phyloP scores from a whole-genome alignment of 768 basidiomycete genomes.

The Trametes coccinea region DNA sequence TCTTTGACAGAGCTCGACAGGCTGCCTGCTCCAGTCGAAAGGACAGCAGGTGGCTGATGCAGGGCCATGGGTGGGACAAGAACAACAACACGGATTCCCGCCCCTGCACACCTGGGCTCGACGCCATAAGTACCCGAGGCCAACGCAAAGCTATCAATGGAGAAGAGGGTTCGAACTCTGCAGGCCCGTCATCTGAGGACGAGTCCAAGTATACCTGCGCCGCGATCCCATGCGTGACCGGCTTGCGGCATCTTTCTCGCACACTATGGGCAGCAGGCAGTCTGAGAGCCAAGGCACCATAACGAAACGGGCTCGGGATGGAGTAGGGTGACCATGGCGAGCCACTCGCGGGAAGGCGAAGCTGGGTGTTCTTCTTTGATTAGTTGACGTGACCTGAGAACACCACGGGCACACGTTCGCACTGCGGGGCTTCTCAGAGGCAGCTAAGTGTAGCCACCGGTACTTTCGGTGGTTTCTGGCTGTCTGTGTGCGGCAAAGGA shows the following conservation, averaged over 20 bases:
- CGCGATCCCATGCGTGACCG: neutral
- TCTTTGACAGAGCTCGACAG: neutral
- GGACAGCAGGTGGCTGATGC: neutral
- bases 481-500: too few relatives aligned
- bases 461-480: too few relatives aligned
- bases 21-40: neutral
- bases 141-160: neutral
- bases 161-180: neutral
- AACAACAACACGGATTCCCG: neutral
- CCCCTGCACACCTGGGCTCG: neutral
- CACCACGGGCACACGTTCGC: too few relatives aligned
- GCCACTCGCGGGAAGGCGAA: too few relatives aligned
- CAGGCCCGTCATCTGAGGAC: slow-evolving; percentile 1
- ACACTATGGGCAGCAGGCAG: neutral
- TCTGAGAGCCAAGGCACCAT: neutral
- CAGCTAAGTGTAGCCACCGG: too few relatives aligned
- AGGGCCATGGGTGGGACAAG: neutral
- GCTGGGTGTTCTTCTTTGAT: too few relatives aligned
- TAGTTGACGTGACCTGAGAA: too few relatives aligned
- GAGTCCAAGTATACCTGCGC: neutral
- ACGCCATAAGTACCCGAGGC: neutral
- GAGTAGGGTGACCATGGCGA: too few relatives aligned
- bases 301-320: neutral
- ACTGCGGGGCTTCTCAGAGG: too few relatives aligned
- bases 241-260: neutral